A percentile compares a stretch with the other conserved stretches of the same genome.
Evolutionary conservation across 495 filamentous ascomycete species (phyloP).

Genomic region (Elasticomyces elasticus): DNA sequence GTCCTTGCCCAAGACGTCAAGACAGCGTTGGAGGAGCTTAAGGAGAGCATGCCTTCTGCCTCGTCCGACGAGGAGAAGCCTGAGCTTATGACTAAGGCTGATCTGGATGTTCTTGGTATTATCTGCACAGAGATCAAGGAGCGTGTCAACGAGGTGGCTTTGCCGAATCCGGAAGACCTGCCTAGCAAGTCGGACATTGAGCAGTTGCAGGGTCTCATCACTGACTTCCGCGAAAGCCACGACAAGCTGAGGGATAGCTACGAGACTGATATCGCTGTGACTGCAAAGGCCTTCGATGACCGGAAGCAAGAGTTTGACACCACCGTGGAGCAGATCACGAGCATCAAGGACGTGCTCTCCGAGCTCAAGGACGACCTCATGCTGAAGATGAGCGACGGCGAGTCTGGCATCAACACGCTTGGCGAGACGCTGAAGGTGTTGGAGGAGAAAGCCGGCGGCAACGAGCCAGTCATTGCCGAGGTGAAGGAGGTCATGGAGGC

Average conservation of each 20-base stretch:
- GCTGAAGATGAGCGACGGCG: slow-evolving; percentile 49
- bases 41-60: slow-evolving; percentile 38
- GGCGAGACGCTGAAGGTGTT: slow-evolving; percentile 40
- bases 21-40: slow-evolving; percentile 64
- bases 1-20: slow-evolving; percentile 65
- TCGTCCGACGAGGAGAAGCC: slow-evolving; percentile 51
- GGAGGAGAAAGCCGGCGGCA: slow-evolving; percentile 28
- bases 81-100: slow-evolving; percentile 63
- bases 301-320: slow-evolving; percentile 56
- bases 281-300: slow-evolving; percentile 70
- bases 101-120: slow-evolving; percentile 66
- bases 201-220: slow-evolving; percentile 56
- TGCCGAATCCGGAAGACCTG: slow-evolving; percentile 54
- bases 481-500: slow-evolving; percentile 72
- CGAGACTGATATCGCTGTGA: slow-evolving; percentile 57
- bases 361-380: slow-evolving; percentile 59
- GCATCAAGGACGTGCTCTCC: slow-evolving; percentile 45
- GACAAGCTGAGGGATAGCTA: slow-evolving; percentile 48
- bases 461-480: slow-evolving; percentile 48
- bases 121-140: slow-evolving; percentile 72
- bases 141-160: slow-evolving; percentile 58
- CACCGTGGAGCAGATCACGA: slow-evolving; percentile 49
- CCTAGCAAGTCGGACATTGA: slow-evolving; percentile 52
- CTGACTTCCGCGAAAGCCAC: slow-evolving; percentile 47
- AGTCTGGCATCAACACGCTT: slow-evolving; percentile 43